These are phyloP conservation scores for Tricholoma sp. DNA, from an alignment of 768 basidiomycete species.

Conservation along the genomic window DNA sequence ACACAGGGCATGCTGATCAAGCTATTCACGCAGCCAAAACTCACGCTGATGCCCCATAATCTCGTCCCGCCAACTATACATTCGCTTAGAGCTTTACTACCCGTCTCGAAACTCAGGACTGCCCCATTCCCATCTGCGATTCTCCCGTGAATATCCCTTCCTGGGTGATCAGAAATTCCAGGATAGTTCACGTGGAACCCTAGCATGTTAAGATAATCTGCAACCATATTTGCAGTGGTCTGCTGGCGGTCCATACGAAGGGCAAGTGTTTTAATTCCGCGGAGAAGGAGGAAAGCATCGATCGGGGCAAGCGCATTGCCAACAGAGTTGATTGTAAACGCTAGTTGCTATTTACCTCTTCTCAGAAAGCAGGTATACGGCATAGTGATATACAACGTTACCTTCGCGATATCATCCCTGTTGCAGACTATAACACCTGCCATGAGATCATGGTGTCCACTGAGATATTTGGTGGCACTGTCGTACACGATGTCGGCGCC, in stretches of 20 bases:
- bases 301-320: constrained; percentile 95
- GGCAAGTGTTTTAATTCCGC: constrained; percentile 94
- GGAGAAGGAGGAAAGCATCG: constrained; percentile 92
- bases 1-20: constrained; percentile 98
- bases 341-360: constrained; percentile 58
- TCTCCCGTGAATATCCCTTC: constrained; percentile 82
- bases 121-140: constrained; percentile 92
- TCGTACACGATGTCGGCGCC: constrained; percentile 98
- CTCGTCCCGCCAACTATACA: constrained; percentile 88
- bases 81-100: constrained; percentile 85
- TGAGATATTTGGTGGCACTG: constrained; percentile 95
- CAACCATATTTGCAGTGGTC: constrained; percentile 74
- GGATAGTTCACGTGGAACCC: constrained; percentile 94
- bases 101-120: constrained; percentile 92
- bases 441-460: constrained; percentile 99
- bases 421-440: constrained; percentile 93
- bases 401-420: constrained; percentile 86
- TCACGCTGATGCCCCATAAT: constrained; percentile 96
- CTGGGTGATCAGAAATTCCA: constrained; percentile 77
- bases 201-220: constrained; percentile 75
- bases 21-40: constrained; percentile 97
- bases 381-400: constrained; percentile 20
- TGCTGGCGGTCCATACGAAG: constrained; percentile 96
- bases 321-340: constrained; percentile 87
- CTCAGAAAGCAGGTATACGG: constrained; percentile 6